Conservation (phyloP, 305 asterid genomes). For the Salvia sclarea region DNA sequence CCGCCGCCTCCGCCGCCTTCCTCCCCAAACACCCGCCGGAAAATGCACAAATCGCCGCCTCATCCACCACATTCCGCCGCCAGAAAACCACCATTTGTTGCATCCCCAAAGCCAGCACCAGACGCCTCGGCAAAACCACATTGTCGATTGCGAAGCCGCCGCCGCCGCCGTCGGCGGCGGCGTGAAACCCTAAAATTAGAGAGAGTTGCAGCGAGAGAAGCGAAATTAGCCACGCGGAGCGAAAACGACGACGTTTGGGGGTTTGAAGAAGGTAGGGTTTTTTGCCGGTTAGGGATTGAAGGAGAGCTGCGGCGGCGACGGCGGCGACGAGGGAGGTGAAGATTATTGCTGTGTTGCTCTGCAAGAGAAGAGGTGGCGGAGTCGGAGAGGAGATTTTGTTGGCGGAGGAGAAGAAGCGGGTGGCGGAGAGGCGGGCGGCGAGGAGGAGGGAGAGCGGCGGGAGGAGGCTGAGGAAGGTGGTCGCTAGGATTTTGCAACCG, state of each 20-base stretch:
- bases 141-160: constrained; percentile 33
- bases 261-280: not conserved
- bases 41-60: constrained; percentile 47
- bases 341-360: constrained; percentile 24
- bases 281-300: constrained; percentile 27
- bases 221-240: constrained; percentile 42
- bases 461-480: constrained; percentile 70
- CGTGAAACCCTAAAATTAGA: constrained; percentile 53
- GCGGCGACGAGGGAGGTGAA: constrained; percentile 38
- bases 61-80: constrained; percentile 51
- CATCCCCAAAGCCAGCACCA: constrained; percentile 54
- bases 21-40: constrained; percentile 32
- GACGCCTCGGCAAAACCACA: constrained; percentile 28
- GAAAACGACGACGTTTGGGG: constrained; percentile 31
- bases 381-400: constrained; percentile 10
- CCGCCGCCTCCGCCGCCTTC: constrained; percentile 47
- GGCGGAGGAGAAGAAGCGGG: constrained; percentile 44
- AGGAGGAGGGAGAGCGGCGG: constrained; percentile 70
- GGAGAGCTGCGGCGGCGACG: constrained; percentile 38
- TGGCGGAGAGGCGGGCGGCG: constrained; percentile 64
- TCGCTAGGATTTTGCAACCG: constrained; percentile 44
- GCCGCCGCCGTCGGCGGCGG: constrained; percentile 33
- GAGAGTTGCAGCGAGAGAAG: constrained; percentile 45
- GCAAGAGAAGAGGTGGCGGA: not conserved
- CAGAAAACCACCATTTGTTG: constrained; percentile 57